Base-by-base conservation (phyloP, 2,329 filamentous ascomycete genomes). In the Aureobasidium lini region DNA sequence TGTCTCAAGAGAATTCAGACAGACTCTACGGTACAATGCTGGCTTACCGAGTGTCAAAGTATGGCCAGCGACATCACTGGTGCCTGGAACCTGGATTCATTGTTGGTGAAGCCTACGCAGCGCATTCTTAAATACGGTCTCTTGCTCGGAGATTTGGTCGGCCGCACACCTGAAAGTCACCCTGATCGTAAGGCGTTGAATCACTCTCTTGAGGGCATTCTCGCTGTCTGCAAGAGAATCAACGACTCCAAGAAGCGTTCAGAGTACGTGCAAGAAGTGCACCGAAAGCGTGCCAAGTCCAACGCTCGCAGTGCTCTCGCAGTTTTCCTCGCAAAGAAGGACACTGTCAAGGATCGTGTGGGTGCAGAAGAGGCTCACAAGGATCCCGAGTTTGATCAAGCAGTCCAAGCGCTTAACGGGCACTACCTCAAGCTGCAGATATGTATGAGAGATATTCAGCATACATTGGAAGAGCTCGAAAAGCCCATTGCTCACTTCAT, bases 101-200 rank as follows among this genome's bases (percentile, higher is more conserved):
- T 99, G n/a, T 82, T 99, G 18, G 93, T 99, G 69, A 99, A 99
- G 73, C 94, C 94, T 1, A 92, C 95, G 72, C 94, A 99, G 74
- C 85, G 94, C 49, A 87, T 97, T 63, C 86, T 93, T 36, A 96
- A 96, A 69, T 99, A 97, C 69, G 91, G 91, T 3, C 85, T 96
- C 47, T 79, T 99, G 42, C 83, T 99, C 46, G 84, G 85, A 36
- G 86, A 91, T 60, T 78, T 99, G 10, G 78, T 95, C 28, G 85
- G 91, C 63, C 83, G 87, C 60, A 97, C 93, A 0, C 87, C 89
- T 0, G 74, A 81, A 9, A 86, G 91, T 63, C 94, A 99, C 69
- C 92, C 93, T 0, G 94, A 99, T 72, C 83, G 87, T 62, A 65
- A 66, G 16, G 77, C 82, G 8, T 81, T 99, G 36, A 84, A 88